These are phyloP conservation scores for Kuraishia borneana DNA, from an alignment of 805 yeast species.

Conservation along the genomic window DNA sequence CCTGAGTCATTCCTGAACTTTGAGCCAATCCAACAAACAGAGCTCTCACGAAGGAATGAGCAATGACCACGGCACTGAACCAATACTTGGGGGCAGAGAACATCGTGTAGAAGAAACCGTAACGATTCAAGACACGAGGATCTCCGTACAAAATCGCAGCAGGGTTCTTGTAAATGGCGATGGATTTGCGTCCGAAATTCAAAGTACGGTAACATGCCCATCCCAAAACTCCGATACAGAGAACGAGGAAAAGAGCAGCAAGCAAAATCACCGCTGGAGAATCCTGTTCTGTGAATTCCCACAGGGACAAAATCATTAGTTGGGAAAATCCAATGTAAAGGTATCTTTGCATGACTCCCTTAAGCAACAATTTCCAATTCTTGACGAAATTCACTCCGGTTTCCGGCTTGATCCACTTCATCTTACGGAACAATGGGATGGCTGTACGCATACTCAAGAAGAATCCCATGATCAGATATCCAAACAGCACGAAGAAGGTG, in stretches of 20 bases:
- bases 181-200: conserved; percentile 51
- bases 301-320: conserved; percentile 63
- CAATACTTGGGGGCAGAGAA: conserved; percentile 72
- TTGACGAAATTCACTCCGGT: conserved; percentile 37
- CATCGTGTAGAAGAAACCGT: conserved; percentile 87
- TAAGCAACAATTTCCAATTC: conserved; percentile 50
- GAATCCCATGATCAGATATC: conserved; percentile 56
- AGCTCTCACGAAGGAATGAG: conserved; percentile 54
- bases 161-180: conserved; percentile 56
- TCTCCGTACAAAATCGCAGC: conserved; percentile 85
- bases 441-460: conserved; percentile 43
- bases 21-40: conserved; percentile 73
- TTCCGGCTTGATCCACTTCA: conserved; percentile 37
- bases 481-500: conserved; percentile 72
- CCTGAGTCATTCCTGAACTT: conserved; percentile 71
- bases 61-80: conserved; percentile 62
- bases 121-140: conserved; percentile 56
- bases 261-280: conserved; percentile 83
- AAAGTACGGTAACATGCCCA: conserved; percentile 60
- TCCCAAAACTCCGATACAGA: conserved; percentile 47
- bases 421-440: conserved; percentile 33
- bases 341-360: conserved; percentile 72
- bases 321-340: conserved; percentile 82
- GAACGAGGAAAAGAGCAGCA: conserved; percentile 59
- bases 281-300: conserved; percentile 78